phyloP scores from a whole-genome alignment of 495 filamentous ascomycete species.

The Aspergillus biplanus region DNA sequence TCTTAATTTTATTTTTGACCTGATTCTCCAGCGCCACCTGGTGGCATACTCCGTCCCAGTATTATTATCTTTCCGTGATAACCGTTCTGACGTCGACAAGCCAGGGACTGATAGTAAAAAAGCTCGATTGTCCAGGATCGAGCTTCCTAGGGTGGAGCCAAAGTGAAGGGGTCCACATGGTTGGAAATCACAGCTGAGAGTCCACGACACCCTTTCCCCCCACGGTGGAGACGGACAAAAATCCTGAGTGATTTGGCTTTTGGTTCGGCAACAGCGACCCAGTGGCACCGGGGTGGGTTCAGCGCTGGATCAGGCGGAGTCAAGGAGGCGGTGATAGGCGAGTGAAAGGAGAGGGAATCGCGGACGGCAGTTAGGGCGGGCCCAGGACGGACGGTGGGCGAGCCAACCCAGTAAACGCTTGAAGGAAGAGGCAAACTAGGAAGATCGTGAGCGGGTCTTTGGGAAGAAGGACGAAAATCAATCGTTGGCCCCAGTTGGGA shows the following conservation, averaged over 20 bases:
- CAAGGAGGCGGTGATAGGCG: slow-evolving; percentile 5
- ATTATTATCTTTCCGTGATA: slow-evolving; percentile 12
- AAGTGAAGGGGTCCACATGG: slow-evolving; percentile 14
- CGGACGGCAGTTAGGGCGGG: slow-evolving; percentile 7
- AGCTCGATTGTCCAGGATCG: slow-evolving; percentile 8
- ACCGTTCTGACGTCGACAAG: slow-evolving; percentile 26
- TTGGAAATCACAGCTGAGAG: neutral
- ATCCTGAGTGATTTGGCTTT: slow-evolving; percentile 13
- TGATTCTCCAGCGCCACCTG: slow-evolving; percentile 9
- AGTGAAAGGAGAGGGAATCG: slow-evolving; percentile 9
- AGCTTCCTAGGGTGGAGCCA: slow-evolving; percentile 14
- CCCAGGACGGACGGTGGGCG: neutral
- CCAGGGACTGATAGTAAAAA: slow-evolving; percentile 14
- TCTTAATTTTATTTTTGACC: slow-evolving; percentile 8
- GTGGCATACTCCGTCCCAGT: slow-evolving; percentile 1
- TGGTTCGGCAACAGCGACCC: slow-evolving; percentile 5
- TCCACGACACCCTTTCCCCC: neutral
- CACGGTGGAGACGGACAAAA: slow-evolving; percentile 9
- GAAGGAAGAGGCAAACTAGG: neutral
- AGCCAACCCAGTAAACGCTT: neutral
- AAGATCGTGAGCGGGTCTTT: slow-evolving; percentile 16
- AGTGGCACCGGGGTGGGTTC: slow-evolving; percentile 6
- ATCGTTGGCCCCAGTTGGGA: neutral
- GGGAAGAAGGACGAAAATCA: slow-evolving; percentile 9
- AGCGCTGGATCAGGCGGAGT: slow-evolving; percentile 15